Conservation (phyloP, 2,329 filamentous ascomycete species). For the Apiospora rasikravindrae region DNA sequence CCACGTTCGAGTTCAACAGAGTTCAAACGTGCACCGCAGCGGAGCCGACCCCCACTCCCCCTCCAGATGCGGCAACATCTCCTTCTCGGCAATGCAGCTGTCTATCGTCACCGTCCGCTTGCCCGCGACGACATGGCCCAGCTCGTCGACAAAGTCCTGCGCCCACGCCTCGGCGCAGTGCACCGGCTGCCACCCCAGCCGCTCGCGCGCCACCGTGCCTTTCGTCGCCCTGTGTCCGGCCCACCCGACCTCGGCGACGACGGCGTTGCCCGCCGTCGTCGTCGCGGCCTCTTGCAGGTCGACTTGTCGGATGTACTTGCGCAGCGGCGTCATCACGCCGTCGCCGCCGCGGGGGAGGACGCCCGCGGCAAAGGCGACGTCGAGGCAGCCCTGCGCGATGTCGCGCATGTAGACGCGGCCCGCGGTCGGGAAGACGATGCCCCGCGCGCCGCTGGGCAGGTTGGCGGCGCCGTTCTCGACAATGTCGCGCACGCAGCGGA, state of each 20-base stretch:
- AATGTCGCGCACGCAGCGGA: constrained; percentile 24
- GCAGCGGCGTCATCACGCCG: not conserved
- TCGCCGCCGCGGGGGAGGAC: constrained; percentile 21
- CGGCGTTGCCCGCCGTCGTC: constrained; percentile 10
- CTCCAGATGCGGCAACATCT: not conserved
- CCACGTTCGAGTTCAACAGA: not conserved
- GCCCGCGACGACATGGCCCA: constrained; percentile 11
- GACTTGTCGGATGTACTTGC: constrained; percentile 20
- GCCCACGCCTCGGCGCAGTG: not conserved
- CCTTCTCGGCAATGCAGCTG: constrained; percentile 13
- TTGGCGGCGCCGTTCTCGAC: constrained; percentile 11
- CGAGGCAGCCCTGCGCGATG: constrained; percentile 24
- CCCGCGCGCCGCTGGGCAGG: not conserved
- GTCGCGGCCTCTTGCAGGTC: constrained; percentile 7
- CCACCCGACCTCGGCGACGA: constrained; percentile 21
- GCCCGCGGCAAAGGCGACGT: constrained; percentile 25
- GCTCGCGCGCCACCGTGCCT: constrained; percentile 22
- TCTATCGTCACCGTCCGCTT: not conserved
- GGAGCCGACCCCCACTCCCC: not conserved
- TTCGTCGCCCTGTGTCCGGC: constrained; percentile 20
- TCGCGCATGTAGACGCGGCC: constrained; percentile 19
- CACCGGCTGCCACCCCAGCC: not conserved
- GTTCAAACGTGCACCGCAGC: not conserved
- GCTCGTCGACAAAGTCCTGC: constrained; percentile 6
- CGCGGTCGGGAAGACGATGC: constrained; percentile 21